Conservation (phyloP, 2,329 filamentous ascomycete genomes). For the Neofusicoccum cordaticola region DNA sequence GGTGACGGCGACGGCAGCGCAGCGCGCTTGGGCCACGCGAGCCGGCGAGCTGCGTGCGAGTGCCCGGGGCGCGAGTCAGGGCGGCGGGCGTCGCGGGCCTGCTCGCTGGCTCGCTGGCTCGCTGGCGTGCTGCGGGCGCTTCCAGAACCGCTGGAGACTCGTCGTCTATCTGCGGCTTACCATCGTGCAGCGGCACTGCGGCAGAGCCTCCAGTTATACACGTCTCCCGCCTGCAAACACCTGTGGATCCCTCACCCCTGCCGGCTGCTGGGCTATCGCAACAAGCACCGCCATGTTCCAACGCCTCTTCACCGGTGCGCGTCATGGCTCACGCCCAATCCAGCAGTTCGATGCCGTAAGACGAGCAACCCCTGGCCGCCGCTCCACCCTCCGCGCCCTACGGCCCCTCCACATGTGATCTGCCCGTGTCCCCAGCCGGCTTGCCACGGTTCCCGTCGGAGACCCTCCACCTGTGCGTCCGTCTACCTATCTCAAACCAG, state of each 20-base stretch:
- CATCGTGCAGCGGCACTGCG: background rate
- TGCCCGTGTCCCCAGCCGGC: slow-evolving; percentile 2
- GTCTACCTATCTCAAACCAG: slow-evolving; percentile 2
- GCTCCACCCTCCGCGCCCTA: slow-evolving; percentile 15
- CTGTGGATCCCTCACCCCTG: background rate
- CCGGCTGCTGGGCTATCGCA: background rate
- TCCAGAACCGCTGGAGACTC: background rate
- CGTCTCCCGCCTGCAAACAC: background rate
- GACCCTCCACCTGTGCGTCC: background rate
- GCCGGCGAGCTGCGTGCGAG: too few species aligned
- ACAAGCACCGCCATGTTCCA: background rate
- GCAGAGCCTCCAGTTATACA: background rate
- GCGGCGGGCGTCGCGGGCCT: background rate
- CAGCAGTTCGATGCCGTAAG: slow-evolving; percentile 4
- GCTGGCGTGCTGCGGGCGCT: background rate
- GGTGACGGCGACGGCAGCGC: background rate
- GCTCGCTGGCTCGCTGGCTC: too few species aligned
- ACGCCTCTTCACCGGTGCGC: background rate
- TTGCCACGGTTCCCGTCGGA: slow-evolving; percentile 15
- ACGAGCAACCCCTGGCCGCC: background rate
- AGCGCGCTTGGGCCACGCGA: background rate
- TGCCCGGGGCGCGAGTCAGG: background rate
- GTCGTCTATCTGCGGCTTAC: slow-evolving; percentile 13
- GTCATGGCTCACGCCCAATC: background rate
- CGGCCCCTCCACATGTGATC: slow-evolving; percentile 14